These are phyloP conservation scores for Apiotrichum domesticum DNA, from an alignment of 1,284 basidiomycete species.

Conservation along the genomic window DNA sequence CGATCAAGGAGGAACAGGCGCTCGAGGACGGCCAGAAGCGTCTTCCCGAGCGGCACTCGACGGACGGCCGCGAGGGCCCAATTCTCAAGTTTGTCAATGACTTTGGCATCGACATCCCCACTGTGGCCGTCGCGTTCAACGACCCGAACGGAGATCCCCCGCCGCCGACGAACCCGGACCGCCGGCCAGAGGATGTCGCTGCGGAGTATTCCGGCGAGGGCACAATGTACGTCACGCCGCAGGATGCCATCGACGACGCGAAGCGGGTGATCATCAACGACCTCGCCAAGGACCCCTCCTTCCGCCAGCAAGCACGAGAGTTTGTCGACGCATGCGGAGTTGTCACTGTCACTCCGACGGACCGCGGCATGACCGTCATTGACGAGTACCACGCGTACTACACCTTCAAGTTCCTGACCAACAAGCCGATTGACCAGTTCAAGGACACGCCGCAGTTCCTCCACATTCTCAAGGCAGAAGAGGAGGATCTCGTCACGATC, in stretches of 20 bases:
- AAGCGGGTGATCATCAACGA: conserved; percentile 84
- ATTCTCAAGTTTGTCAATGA: conserved; percentile 40
- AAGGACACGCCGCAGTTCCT: conserved; percentile 71
- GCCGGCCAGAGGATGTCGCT: conserved; percentile 37
- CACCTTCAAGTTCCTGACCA: conserved; percentile 91
- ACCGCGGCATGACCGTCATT: conserved; percentile 83
- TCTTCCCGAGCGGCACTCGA: conserved; percentile 25
- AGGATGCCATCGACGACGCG: conserved; percentile 47
- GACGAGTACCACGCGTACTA: conserved; percentile 84
- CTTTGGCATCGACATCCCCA: conserved; percentile 34
- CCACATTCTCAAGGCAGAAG: conserved; percentile 85
- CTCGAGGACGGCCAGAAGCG: conserved; percentile 58
- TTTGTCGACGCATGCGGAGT: conserved; percentile 70
- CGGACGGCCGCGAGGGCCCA: conserved; percentile 31
- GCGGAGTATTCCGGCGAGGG: conserved; percentile 39
- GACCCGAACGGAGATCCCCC: conserved; percentile 25
- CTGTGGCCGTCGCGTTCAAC: conserved; percentile 36
- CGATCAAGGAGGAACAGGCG: conserved; percentile 59
- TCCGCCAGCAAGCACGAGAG: conserved; percentile 73
- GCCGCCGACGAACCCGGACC: conserved; percentile 35
- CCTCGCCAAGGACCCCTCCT: conserved; percentile 84
- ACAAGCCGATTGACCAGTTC: conserved; percentile 74
- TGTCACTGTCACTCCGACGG: conserved; percentile 82
- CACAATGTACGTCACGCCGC: conserved; percentile 24
- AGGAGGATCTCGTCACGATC: conserved; percentile 76